phyloP scores from a whole-genome alignment of 148 eudicot genomes.

The Limonium bicolor region DNA sequence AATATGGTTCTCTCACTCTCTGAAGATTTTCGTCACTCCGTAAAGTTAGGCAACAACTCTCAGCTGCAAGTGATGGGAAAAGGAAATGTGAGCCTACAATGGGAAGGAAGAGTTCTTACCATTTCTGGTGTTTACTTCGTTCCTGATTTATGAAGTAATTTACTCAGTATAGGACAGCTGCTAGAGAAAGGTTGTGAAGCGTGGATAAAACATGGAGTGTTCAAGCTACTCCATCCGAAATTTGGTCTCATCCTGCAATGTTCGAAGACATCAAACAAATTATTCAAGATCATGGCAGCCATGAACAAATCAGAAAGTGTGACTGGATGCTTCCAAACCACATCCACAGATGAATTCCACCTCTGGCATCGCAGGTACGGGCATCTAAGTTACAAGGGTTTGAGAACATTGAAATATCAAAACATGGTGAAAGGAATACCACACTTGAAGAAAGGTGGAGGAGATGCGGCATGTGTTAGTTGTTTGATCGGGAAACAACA shows the following conservation, averaged over 20 bases:
- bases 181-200: too few species aligned
- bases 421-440: constrained; percentile 14
- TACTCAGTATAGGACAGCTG: constrained; percentile 7
- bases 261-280: too few species aligned
- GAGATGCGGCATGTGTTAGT: background rate
- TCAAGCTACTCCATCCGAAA: constrained; percentile 5
- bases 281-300: background rate
- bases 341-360: background rate
- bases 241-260: too few species aligned
- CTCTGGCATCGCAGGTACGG: constrained; percentile 14
- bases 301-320: background rate
- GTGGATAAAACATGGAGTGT: constrained; percentile 7
- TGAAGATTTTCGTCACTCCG: constrained; percentile 3
- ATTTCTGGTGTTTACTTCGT: constrained; percentile 15
- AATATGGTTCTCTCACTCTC: background rate
- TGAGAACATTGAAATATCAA: constrained; percentile 3
- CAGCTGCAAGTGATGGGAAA: constrained; percentile 6
- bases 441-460: background rate
- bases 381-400: constrained; percentile 4
- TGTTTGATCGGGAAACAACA: constrained; percentile 13
- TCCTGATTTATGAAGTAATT: constrained; percentile 7
- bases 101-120: background rate
- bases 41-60: constrained; percentile 12
- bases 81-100: constrained; percentile 1
- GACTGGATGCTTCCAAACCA: background rate